Evolutionary conservation across 176 grass and related monocot species (phyloP).

Genomic region (Paspalum vaginatum): DNA sequence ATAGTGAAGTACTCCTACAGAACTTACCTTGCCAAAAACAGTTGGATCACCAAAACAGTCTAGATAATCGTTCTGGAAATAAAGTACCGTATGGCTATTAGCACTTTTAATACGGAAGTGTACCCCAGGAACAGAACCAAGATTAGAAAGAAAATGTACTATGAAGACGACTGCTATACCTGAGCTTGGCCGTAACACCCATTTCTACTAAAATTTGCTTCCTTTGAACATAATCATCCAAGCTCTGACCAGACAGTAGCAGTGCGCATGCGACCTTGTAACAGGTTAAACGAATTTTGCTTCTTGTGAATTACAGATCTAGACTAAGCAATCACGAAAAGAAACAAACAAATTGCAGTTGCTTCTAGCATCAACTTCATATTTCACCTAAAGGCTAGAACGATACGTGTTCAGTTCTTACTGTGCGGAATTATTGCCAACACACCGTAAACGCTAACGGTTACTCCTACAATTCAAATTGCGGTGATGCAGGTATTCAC

Average conservation of each 20-base stretch:
- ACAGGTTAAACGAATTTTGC: slow-evolving; percentile 32
- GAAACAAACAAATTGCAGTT: neutral
- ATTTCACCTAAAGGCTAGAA: too few relatives aligned
- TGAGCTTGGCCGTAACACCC: slow-evolving; percentile 81
- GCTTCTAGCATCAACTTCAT: neutral
- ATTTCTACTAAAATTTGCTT: slow-evolving; percentile 71
- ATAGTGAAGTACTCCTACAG: neutral
- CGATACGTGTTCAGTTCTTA: too few relatives aligned
- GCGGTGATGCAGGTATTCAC: neutral
- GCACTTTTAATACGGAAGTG: neutral
- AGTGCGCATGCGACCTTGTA: slow-evolving; percentile 63
- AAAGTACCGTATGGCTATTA: slow-evolving; percentile 8
- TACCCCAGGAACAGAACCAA: neutral
- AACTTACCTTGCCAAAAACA: slow-evolving; percentile 65
- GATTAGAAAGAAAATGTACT: neutral
- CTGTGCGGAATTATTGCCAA: too few relatives aligned
- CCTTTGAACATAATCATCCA: slow-evolving; percentile 53
- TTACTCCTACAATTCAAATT: neutral
- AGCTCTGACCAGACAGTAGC: slow-evolving; percentile 50
- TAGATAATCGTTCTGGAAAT: slow-evolving; percentile 73
- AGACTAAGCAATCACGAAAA: neutral
- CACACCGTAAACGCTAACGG: too few relatives aligned
- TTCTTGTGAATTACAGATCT: slow-evolving; percentile 12
- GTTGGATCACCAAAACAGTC: slow-evolving; percentile 87
- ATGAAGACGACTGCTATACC: slow-evolving; percentile 36